Conservation (phyloP, 129 eudicot genomes). For the Arctium minus region DNA sequence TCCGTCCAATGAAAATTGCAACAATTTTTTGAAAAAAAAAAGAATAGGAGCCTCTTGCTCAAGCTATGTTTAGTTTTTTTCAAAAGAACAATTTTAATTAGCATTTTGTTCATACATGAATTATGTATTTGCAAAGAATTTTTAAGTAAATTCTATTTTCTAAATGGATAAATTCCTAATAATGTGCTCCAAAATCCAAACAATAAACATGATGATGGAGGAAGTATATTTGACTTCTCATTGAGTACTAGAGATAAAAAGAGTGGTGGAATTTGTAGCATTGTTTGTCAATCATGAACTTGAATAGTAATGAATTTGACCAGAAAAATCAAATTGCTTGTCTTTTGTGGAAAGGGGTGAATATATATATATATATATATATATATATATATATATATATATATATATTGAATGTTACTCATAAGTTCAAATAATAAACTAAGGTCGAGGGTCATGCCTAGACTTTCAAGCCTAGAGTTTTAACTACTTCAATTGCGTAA, state of each 20-base stretch:
- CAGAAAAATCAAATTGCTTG: background rate
- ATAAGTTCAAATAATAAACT: background rate
- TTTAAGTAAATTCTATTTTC: background rate
- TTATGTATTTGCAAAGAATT: constrained; percentile 3
- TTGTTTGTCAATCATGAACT: background rate
- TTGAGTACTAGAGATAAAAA: background rate
- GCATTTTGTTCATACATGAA: background rate
- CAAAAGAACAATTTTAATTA: background rate
- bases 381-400: too few relatives aligned
- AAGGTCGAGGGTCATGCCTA: background rate
- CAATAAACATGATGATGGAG: background rate
- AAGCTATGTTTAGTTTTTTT: background rate
- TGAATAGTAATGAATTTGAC: background rate
- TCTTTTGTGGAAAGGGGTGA: background rate
- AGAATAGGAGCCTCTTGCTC: background rate
- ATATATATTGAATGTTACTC: background rate
- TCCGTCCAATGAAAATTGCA: background rate
- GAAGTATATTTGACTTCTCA: background rate
- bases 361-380: background rate
- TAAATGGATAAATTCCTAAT: background rate
- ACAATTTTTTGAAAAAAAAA: background rate
- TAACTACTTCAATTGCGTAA: background rate
- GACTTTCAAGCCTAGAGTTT: background rate
- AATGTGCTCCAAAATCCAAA: background rate
- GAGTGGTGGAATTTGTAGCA: background rate